Evolutionary conservation across 805 yeast species (phyloP), one percentile per base, ranked within the genome.

Genomic region (Ogataea corticis): DNA sequence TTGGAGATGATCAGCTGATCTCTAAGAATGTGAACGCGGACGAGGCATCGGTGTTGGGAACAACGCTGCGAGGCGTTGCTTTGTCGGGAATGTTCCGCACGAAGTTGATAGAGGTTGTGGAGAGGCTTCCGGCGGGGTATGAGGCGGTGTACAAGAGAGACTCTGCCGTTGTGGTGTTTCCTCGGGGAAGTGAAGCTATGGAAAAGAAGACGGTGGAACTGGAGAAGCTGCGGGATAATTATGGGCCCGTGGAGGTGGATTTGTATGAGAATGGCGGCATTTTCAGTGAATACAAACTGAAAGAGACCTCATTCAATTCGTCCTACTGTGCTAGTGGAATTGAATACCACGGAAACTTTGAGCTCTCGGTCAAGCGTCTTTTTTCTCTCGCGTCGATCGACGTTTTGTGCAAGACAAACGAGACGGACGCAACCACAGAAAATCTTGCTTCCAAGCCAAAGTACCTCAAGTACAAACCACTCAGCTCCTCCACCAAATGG

Each of bases 11-110:
- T 2, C 57, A 53, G 6, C 61, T 71, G 40, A 72, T 91, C 32
- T 75, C 96, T 17, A 89, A 84, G 64, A 87, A 84, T 41, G 95
- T 94, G 36, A 94, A 94, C 65, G 94, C 99, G 0, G 99, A 94
- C 66, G 99, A 94, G 69, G 83, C 97, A 36, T 88, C 88, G 42
- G 96, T 88, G 12, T 74, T 87, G 56, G 99, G 99, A 40, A 80
- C 95, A 2, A 81, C 96, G n/a, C 70, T 86, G 31, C 77, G 90
- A 52, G 98, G 94, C 16, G 85, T 89, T 33, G 73, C 80, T 38
- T 70, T 88, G 31, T 80, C 89, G n/a, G 76, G 80, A 32, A 76
- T 82, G 56, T 84, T 82, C 63, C 79, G 82, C 54, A 74, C 86
- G 6, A 79, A 79, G 55, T 80, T 79, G 34, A 74, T 88, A 39